Evolutionary conservation across 345 rosid genomes (phyloP).

Genomic region (Alliaria petiolata): DNA sequence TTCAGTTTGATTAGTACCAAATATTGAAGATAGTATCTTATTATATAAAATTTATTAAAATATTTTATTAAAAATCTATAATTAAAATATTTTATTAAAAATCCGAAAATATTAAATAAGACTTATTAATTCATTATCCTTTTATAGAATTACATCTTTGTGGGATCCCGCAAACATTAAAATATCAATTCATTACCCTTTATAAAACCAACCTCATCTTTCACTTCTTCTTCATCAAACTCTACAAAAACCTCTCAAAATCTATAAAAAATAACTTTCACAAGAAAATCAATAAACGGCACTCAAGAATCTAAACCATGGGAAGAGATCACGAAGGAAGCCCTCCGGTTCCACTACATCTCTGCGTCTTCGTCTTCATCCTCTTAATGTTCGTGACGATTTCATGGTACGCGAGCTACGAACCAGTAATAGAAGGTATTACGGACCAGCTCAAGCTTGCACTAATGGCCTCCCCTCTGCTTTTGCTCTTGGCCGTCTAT

Average conservation of each 20-base stretch:
- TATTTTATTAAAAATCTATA: no score
- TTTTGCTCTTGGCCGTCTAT: conserved; percentile 42
- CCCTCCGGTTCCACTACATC: conserved; percentile 42
- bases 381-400: conserved; percentile 39
- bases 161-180: conserved; percentile 19
- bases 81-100: no score
- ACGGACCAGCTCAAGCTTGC: conserved; percentile 47
- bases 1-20: not conserved
- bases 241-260: not conserved
- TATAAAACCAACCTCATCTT: conserved; percentile 3
- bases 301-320: conserved; percentile 23
- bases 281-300: not conserved
- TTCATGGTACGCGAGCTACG: conserved; percentile 53
- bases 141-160: not conserved
- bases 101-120: no score
- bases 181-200: not conserved
- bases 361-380: conserved; percentile 43
- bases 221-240: not conserved
- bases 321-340: conserved; percentile 29
- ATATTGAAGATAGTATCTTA: not conserved
- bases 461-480: conserved; percentile 42
- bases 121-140: no score
- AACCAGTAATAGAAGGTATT: conserved; percentile 42
- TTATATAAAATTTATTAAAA: not conserved
- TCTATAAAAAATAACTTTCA: not conserved